Evolutionary conservation across 441 rosid genomes (phyloP), one percentile per base, ranked within the genome.

Genomic region (Aquilaria agallochum): DNA sequence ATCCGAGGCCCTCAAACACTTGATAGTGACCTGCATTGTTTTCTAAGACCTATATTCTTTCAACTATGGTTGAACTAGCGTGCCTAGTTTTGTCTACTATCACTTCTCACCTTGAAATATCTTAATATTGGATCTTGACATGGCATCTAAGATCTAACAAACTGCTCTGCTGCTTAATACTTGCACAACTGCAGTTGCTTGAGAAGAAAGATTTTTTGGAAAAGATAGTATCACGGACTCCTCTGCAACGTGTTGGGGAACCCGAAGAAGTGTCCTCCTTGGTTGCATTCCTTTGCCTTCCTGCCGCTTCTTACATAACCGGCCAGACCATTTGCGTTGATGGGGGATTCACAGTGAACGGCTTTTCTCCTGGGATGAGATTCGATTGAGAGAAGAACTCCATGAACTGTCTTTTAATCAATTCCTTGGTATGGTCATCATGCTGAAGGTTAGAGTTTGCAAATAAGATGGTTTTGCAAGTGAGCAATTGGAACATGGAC

Each of bases 231-330:
- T 71, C 90, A 0, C 79, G 83, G 40, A 90, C 97, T 5, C 96
- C 97, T 1, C 88, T 86, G 55, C 80, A 79, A 62, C 89, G 96
- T 1, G 62, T 88, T 27, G 97, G 90, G 60, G 89, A 93, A 67
- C 75, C 98, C 9, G 75, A 76, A 60, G 97, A 93, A 76, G 98
- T 90, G 0, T 77, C 97, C 5, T 83, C 89, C 5, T 68, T 83
- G n/a, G 96, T 83, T 51, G 88, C 83, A 31, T 93, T 76, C 76
- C 88, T 88, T 52, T 86, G 97, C 74, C 77, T 90, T 20, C 97
- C 97, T 0, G 89, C 92, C 31, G 78, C 98, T 12, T 85, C 97
- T 47, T 90, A 90, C 72, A 88, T 90, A 45, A 93, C 96, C 0
- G 98, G 97, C 50, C 96, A 86, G 71, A 59, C 85, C 53, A 81